A percentile compares a stretch with the other conserved stretches of the same genome.
Conservation (phyloP, 2,329 filamentous ascomycete genomes). For the Aspergillus candidus region DNA sequence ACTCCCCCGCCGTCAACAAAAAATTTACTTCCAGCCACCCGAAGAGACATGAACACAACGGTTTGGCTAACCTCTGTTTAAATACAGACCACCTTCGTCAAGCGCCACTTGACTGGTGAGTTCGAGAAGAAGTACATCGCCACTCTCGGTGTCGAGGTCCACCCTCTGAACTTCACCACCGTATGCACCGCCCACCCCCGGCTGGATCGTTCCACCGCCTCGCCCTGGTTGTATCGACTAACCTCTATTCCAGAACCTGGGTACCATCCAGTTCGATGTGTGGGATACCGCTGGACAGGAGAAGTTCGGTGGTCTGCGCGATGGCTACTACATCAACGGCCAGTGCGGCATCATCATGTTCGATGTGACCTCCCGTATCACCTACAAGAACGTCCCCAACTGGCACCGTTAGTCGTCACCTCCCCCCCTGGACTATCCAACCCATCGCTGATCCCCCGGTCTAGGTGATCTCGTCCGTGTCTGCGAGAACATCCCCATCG, state of each 20-base stretch:
- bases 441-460: slow-evolving; percentile 8
- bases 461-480: slow-evolving; percentile 95
- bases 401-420: slow-evolving; percentile 83
- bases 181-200: slow-evolving; percentile 57
- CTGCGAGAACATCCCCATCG: slow-evolving; percentile 98
- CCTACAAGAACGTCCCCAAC: slow-evolving; percentile 99
- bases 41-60: slow-evolving; percentile 9
- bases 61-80: slow-evolving; percentile 17
- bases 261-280: slow-evolving; percentile 95
- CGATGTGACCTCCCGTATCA: slow-evolving; percentile 97
- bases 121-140: slow-evolving; percentile 99
- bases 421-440: neutral
- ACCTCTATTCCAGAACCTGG: slow-evolving; percentile 63
- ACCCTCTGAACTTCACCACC: slow-evolving; percentile 95
- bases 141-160: slow-evolving; percentile 97
- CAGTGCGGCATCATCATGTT: slow-evolving; percentile 99
- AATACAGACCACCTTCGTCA: slow-evolving; percentile 94
- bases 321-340: slow-evolving; percentile 99
- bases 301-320: slow-evolving; percentile 98
- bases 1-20: slow-evolving; percentile 24
- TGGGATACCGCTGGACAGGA: slow-evolving; percentile 99
- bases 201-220: slow-evolving; percentile 17
- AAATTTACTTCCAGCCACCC: slow-evolving; percentile 19
- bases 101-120: slow-evolving; percentile 99
- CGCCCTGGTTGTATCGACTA: slow-evolving; percentile 19